Conservation (phyloP, 2,329 filamentous ascomycete genomes). For the Calonectria hongkongensis region DNA sequence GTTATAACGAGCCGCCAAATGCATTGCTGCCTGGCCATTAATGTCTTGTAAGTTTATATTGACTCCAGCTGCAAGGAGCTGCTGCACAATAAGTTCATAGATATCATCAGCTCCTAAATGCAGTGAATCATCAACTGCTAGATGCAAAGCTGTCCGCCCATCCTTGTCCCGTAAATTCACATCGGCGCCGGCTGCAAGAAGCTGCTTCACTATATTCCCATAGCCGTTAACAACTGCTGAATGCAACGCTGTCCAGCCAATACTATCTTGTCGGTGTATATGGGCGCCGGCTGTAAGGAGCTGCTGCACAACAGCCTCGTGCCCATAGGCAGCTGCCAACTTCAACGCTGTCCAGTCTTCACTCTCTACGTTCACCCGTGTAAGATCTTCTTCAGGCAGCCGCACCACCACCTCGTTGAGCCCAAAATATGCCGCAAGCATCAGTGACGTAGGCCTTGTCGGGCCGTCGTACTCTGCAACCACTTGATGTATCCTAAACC, state of each 20-base stretch:
- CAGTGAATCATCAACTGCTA: not conserved
- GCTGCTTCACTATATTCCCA: constrained; percentile 14
- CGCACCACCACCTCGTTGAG: constrained; percentile 21
- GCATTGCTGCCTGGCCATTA: no score
- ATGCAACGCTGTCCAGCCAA: no score
- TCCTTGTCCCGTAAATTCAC: constrained; percentile 3
- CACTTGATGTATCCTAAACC: not conserved
- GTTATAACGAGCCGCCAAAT: no score
- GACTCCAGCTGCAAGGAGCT: no score
- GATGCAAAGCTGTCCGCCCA: constrained; percentile 4
- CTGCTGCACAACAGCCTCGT: no score
- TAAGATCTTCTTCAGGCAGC: constrained; percentile 15
- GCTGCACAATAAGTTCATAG: not conserved
- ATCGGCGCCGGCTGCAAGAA: constrained; percentile 14
- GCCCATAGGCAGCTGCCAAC: no score
- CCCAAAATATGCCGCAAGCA: constrained; percentile 30
- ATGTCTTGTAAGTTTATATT: no score
- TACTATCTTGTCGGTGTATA: no score
- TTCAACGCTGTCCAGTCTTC: constrained; percentile 3
- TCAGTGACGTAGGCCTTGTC: not conserved
- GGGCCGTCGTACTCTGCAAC: not conserved
- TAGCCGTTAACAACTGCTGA: constrained; percentile 9
- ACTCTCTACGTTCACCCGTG: not conserved
- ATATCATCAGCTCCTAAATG: not conserved
- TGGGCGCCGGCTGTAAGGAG: no score